phyloP scores from a whole-genome alignment of 2,329 filamentous ascomycete species.

The Colletotrichum cuscutae region DNA sequence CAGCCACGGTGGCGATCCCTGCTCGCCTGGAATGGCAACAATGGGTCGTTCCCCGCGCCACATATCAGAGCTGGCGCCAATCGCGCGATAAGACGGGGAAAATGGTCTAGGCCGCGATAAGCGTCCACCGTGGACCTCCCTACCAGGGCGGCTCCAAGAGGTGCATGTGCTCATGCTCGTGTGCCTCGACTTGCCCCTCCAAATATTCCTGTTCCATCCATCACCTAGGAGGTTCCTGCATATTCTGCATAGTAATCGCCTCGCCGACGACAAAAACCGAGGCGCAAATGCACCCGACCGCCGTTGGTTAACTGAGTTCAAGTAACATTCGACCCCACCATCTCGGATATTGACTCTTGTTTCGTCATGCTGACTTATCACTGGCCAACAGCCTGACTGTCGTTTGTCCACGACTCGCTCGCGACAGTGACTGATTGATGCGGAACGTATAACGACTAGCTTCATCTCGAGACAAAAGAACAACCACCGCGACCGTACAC shows the following conservation, averaged over 20 bases:
- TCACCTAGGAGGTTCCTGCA: neutral
- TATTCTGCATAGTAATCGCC: conserved; percentile 3
- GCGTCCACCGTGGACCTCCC: conserved; percentile 7
- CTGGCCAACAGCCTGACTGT: conserved; percentile 26
- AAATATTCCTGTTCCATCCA: conserved; percentile 19
- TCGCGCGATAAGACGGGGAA: conserved; percentile 25
- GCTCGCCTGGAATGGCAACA: neutral
- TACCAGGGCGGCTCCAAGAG: conserved; percentile 15
- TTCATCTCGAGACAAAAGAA: neutral
- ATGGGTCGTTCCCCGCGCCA: conserved; percentile 12
- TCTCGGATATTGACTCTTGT: conserved; percentile 31
- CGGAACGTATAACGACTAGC: neutral
- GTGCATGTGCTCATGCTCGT: conserved; percentile 35
- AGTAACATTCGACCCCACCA: conserved; percentile 31
- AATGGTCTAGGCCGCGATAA: conserved; percentile 28
- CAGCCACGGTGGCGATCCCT: conserved; percentile 30
- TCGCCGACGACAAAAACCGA: neutral
- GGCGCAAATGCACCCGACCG: neutral
- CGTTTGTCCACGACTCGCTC: conserved; percentile 20
- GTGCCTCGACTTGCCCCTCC: conserved; percentile 34
- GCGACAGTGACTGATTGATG: conserved; percentile 28
- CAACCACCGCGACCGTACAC: neutral
- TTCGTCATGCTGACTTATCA: conserved; percentile 37
- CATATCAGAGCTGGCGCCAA: conserved; percentile 26
- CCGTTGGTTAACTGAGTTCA: neutral